These are phyloP conservation scores for Triticum aestivum DNA, from an alignment of 176 grass and related monocot species.

Conservation along the genomic window DNA sequence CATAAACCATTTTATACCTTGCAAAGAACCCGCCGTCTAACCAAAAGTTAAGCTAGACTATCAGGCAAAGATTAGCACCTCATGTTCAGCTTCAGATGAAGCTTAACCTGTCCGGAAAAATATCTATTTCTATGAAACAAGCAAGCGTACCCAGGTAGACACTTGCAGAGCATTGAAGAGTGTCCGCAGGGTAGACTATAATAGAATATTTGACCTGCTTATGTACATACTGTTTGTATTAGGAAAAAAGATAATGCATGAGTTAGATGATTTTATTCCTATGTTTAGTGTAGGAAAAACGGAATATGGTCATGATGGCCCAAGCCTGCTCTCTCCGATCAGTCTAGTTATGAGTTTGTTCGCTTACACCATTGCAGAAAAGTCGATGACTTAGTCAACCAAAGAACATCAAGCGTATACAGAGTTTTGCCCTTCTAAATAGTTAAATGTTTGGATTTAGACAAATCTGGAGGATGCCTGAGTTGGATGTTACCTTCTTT, in stretches of 20 bases:
- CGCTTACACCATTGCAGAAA: not conserved
- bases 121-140: not conserved
- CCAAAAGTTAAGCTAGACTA: not conserved
- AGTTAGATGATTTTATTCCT: not conserved
- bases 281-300: slow-evolving; percentile 9
- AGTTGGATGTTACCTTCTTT: slow-evolving; percentile 57
- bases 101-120: not conserved
- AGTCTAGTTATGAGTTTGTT: slow-evolving; percentile 19
- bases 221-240: not conserved
- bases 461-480: slow-evolving; percentile 12
- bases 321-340: not conserved
- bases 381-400: slow-evolving; percentile 1
- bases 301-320: not conserved
- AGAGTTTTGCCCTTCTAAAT: not conserved
- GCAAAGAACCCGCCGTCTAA: not conserved
- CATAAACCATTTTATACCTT: not conserved
- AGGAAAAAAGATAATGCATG: not conserved
- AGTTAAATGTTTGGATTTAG: not conserved
- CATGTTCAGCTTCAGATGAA: not conserved
- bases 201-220: not conserved
- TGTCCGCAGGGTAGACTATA: slow-evolving; percentile 2
- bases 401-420: not conserved
- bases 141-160: not conserved
- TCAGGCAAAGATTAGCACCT: not conserved
- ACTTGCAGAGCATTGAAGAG: slow-evolving; percentile 12